Conservation (phyloP, 495 filamentous ascomycete species). For the Schizothecium vesticola region DNA sequence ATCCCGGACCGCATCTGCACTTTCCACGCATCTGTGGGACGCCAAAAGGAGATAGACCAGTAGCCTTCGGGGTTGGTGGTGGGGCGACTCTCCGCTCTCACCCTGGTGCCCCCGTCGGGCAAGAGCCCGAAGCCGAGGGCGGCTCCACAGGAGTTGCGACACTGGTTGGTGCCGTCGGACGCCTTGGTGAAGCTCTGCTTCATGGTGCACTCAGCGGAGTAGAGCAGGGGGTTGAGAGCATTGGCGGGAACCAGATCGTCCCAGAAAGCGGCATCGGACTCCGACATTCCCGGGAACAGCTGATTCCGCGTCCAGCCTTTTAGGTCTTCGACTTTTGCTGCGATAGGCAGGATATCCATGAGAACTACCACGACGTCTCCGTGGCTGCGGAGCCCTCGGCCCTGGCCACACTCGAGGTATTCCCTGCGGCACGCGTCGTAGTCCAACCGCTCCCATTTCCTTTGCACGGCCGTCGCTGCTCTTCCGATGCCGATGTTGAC, state of each 20-base stretch:
- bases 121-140: not conserved
- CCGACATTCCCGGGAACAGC: not conserved
- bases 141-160: not conserved
- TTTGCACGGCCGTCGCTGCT: not conserved
- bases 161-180: not conserved
- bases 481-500: not conserved
- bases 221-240: not conserved
- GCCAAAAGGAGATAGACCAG: not conserved
- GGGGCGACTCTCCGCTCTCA: not conserved
- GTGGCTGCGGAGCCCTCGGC: not conserved
- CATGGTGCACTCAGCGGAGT: not conserved
- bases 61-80: not conserved
- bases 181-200: not conserved
- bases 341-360: not conserved
- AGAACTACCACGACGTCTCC: constrained; percentile 6
- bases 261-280: not conserved
- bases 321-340: not conserved
- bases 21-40: not conserved
- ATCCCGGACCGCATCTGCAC: not conserved
- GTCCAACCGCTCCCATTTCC: not conserved
- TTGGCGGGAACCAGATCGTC: not conserved
- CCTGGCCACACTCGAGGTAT: not conserved
- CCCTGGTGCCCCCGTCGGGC: not conserved
- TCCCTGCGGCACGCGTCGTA: not conserved
- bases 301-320: not conserved